Conservation (phyloP, 139 green algal genomes). For the Chlorella ohadii region DNA sequence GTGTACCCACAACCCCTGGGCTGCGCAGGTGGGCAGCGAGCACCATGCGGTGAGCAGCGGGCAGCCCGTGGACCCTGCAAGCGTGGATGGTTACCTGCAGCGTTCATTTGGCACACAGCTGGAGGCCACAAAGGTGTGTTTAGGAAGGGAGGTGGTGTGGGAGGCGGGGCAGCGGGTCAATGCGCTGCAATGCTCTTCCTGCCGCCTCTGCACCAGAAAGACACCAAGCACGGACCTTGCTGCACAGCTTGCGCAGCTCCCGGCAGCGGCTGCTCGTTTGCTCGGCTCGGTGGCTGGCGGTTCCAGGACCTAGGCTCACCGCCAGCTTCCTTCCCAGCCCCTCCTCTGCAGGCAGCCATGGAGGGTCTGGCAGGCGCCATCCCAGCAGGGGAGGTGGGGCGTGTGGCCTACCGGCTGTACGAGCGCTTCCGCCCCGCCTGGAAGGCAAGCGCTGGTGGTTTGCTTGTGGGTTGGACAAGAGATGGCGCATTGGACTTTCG, state of each 20-base stretch:
- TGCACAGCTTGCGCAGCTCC: too few relatives aligned
- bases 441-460: not conserved
- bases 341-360: conserved; percentile 33
- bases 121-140: conserved; percentile 20
- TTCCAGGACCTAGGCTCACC: too few relatives aligned
- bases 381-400: conserved; percentile 31
- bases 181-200: too few relatives aligned
- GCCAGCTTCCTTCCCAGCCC: not conserved
- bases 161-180: too few relatives aligned
- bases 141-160: not conserved
- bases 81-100: conserved; percentile 39
- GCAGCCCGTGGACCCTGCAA: conserved; percentile 32
- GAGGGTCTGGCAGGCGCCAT: conserved; percentile 32
- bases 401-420: conserved; percentile 50
- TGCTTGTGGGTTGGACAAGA: too few relatives aligned
- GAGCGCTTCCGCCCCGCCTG: conserved; percentile 46
- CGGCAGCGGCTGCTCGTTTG: too few relatives aligned
- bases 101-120: conserved; percentile 40
- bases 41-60: conserved; percentile 13
- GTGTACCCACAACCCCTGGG: too few relatives aligned
- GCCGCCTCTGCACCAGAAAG: too few relatives aligned
- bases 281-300: too few relatives aligned
- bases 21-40: conserved; percentile 3
- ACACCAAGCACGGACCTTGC: too few relatives aligned
- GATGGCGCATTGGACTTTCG: too few relatives aligned